Evolutionary conservation across 1,284 basidiomycete species (phyloP).

Genomic region (Marasmius oreades): DNA sequence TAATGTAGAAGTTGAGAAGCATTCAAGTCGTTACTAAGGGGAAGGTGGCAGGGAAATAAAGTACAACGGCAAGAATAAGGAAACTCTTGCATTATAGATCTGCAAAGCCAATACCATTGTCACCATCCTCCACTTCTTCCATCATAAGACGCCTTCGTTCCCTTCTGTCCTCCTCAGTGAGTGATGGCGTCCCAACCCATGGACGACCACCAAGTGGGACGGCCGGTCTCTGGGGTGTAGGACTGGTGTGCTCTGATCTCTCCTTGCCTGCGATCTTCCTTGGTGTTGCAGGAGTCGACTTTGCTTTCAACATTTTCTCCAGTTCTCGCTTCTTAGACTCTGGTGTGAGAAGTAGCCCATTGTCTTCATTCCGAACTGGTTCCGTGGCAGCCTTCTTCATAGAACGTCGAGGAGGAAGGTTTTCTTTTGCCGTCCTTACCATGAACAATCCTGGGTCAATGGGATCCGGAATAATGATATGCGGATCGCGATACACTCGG

Average conservation of each 20-base stretch:
- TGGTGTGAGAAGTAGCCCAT: conserved; percentile 20
- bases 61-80: background rate
- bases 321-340: conserved; percentile 22
- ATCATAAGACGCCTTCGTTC: conserved; percentile 25
- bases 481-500: conserved; percentile 52
- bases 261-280: conserved; percentile 18
- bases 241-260: conserved; percentile 16
- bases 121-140: conserved; percentile 25
- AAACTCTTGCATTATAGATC: conserved; percentile 1
- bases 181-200: conserved; percentile 19
- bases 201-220: conserved; percentile 13
- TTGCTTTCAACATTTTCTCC: conserved; percentile 22
- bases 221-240: conserved; percentile 23
- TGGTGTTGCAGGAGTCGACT: conserved; percentile 27
- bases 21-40: background rate
- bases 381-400: conserved; percentile 34
- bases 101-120: conserved; percentile 17
- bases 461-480: conserved; percentile 30
- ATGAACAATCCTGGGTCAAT: conserved; percentile 14
- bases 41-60: background rate
- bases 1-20: background rate
- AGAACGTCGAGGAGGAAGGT: conserved; percentile 40
- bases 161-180: conserved; percentile 22
- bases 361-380: conserved; percentile 19
- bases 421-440: conserved; percentile 45